Evolutionary conservation across 371 early-diverging fungal species (phyloP).

Genomic region (Phascolomyces articulosus): DNA sequence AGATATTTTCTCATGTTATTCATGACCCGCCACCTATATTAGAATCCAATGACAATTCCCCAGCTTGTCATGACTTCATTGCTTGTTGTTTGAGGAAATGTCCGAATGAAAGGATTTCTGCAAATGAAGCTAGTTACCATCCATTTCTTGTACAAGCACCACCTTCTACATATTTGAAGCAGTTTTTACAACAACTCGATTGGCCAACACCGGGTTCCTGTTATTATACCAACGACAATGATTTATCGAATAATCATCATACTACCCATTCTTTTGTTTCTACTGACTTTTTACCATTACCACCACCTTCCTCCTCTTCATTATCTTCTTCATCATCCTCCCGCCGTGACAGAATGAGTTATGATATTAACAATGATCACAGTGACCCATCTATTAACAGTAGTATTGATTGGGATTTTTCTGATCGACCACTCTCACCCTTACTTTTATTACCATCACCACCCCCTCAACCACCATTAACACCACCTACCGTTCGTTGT

Average conservation of each 20-base stretch:
- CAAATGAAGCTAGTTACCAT: slow-evolving; percentile 69
- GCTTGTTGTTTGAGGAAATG: slow-evolving; percentile 59
- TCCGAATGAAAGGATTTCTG: slow-evolving; percentile 67
- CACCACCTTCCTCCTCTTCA: too few relatives aligned
- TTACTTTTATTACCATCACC: not conserved
- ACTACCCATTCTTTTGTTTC: too few relatives aligned
- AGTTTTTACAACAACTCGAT: not conserved
- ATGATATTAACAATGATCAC: not conserved
- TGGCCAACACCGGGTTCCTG: not conserved
- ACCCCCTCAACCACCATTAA: not conserved
- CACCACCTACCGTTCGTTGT: not conserved
- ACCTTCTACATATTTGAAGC: slow-evolving; percentile 9
- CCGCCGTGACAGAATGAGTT: too few relatives aligned
- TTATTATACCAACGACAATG: slow-evolving; percentile 1
- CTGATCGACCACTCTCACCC: not conserved
- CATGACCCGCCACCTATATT: slow-evolving; percentile 41
- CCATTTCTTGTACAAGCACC: slow-evolving; percentile 51
- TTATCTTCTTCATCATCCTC: too few relatives aligned
- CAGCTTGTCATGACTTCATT: slow-evolving; percentile 34
- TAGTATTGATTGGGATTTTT: not conserved
- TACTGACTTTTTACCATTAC: too few relatives aligned
- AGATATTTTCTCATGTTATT: slow-evolving; percentile 43
- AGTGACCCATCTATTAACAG: not conserved
- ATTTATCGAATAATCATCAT: too few relatives aligned
- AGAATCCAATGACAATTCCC: slow-evolving; percentile 12